Conservation (phyloP, 768 basidiomycete genomes). For the Tricholoma hemisulphureum region DNA sequence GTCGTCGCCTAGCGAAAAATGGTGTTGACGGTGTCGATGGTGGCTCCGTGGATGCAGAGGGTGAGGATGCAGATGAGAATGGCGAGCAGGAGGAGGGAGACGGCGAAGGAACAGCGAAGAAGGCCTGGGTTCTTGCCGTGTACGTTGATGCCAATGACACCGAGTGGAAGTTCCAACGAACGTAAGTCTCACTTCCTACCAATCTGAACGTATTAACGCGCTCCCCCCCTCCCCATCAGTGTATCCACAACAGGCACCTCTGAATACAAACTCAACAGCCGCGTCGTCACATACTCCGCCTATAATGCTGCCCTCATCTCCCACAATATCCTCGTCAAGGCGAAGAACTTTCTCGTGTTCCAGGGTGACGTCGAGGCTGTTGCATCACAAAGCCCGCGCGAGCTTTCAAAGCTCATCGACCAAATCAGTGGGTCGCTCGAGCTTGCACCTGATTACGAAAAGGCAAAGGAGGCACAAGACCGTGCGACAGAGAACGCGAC, state of each 20-base stretch:
- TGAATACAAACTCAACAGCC: constrained; percentile 85
- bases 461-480: constrained; percentile 82
- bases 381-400: constrained; percentile 89
- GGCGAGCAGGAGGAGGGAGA: constrained; percentile 51
- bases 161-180: constrained; percentile 90
- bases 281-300: constrained; percentile 76
- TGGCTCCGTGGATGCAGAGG: constrained; percentile 28
- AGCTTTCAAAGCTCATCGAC: constrained; percentile 87
- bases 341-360: constrained; percentile 99
- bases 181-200: constrained; percentile 52
- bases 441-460: constrained; percentile 84
- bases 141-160: constrained; percentile 74
- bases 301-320: constrained; percentile 86
- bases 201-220: background rate
- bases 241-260: constrained; percentile 86
- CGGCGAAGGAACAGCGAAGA: constrained; percentile 83
- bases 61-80: constrained; percentile 48
- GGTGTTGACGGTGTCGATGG: constrained; percentile 38
- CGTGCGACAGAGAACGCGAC: constrained; percentile 93
- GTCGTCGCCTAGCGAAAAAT: constrained; percentile 60
- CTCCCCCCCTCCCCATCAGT: constrained; percentile 39
- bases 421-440: constrained; percentile 95
- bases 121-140: constrained; percentile 94
- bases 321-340: constrained; percentile 97
- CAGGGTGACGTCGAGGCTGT: constrained; percentile 99